Evolutionary conservation across 306 rosid genomes (phyloP), one percentile per base, ranked within the genome.

Genomic region (Morella rubra): DNA sequence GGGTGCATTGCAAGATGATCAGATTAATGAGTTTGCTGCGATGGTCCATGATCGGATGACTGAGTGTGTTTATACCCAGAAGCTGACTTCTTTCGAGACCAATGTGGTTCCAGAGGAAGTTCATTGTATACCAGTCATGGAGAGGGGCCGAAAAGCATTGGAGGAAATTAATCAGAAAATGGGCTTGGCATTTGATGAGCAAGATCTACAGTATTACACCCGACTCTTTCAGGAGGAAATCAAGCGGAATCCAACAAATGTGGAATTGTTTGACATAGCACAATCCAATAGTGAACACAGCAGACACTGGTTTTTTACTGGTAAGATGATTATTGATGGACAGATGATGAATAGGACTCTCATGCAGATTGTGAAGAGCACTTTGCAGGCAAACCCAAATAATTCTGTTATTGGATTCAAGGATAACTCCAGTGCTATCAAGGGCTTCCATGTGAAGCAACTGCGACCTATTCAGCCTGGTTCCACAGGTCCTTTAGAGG

Each of bases 121-220:
- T 71, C 82, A 76, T 18, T 79, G 76, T 78, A 81, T 91, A 77
- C 90, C 92, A 72, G 89, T 93, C 53, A 86, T 91, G 96, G 97
- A 93, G 85, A 86, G 70, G 69, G 98, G 98, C 58, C 86, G 84
- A 70, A 85, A 86, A 58, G 97, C 98, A 41, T 84, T 93, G 52
- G 98, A 91, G 85, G 93, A 93, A 69, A 93, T 91, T 71, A 93
- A 93, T 81, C 76, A 80, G 78, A 84, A 90, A 79, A 88, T 91
- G 97, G 97, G 97, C 58, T 90, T 90, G 32, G 97, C 97, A 7
- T 93, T 93, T 88, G 98, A 91, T 86, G 98, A 93, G 53, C 96
- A 93, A 69, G 98, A 93, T 88, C 73, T 91, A 61, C 86, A 84
- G 27, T 93, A 84, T 83, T 93, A 93, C 82, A 91, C 96, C 41